Base-by-base conservation (phyloP, 139 green algal species). In the Gonium pectorale region DNA sequence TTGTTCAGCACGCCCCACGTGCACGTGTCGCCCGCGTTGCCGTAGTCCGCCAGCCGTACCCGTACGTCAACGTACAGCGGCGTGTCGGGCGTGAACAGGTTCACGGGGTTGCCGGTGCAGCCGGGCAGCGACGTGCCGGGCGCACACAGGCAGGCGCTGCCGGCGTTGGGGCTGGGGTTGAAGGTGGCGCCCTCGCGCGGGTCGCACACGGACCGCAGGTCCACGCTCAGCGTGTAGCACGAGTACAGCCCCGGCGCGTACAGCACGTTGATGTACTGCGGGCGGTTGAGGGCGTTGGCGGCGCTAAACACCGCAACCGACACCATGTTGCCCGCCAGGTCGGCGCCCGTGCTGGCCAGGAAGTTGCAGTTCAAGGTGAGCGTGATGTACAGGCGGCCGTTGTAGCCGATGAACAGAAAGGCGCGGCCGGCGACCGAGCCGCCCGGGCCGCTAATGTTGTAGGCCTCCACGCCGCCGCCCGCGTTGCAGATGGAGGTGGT, bases 321-420 rank as follows among this genome's bases (percentile, higher is more conserved):
- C 3, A 85, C 79, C 7, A 78, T 19, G 29, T 35, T 40, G 1
- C 26, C 6, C n/a, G 75, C 19, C 22, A 44, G 15, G 46, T 51
- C 43, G 19, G 80, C 67, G 26, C 74, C 51, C 3, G 87, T 88
- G 43, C 22, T 79, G 52, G 89, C 80, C 63, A 88, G 72, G 67
- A 73, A 85, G 44, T 75, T 79, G 87, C 87, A 91, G 59, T 84
- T 49, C n/a, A 89, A 87, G 21, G 44, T 38, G 38, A 89, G 41
- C 31, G 87, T 89, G 52, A 91, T 56, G 52, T 89, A 91, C 52
- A 91, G 41, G 17, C 72, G 68, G 17, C 44, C 66, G 5, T 52
- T 66, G 63, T 91, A 91, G 15, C 69, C 80, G 52, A 87, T 69
- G 70, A 72, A 91, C 13, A 86, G 64, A 37, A 86, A 89, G 1